These are phyloP conservation scores for Sphaerulina populicola DNA, from an alignment of 2,329 filamentous ascomycete genomes.

Conservation along the genomic window DNA sequence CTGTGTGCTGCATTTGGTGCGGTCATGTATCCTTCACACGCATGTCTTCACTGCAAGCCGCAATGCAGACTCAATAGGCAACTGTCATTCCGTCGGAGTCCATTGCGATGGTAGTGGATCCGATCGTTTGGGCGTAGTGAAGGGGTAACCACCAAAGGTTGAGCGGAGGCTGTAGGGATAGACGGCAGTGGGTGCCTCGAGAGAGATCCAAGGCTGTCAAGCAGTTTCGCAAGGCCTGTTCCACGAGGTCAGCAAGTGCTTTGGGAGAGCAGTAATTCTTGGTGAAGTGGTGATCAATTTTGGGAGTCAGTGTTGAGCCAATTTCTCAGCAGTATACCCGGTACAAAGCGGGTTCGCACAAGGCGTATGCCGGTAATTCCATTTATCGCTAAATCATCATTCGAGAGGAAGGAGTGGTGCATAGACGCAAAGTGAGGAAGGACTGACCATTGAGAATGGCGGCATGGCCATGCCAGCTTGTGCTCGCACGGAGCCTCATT, in stretches of 20 bases:
- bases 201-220: no score
- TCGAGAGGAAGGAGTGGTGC: background rate
- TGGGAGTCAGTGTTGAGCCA: constrained; percentile 8
- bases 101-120: constrained; percentile 21
- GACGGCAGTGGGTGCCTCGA: background rate
- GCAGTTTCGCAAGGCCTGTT: background rate
- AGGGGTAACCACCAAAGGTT: constrained; percentile 25
- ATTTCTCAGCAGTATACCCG: constrained; percentile 14
- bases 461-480: background rate
- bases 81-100: constrained; percentile 18
- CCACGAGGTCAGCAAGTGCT: background rate
- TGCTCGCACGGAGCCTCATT: background rate
- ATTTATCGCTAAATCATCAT: constrained; percentile 24
- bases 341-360: constrained; percentile 9
- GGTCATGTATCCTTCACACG: background rate
- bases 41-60: constrained; percentile 9
- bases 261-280: background rate
- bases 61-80: constrained; percentile 6
- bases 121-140: constrained; percentile 23
- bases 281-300: background rate
- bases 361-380: constrained; percentile 24
- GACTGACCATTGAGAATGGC: background rate
- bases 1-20: constrained; percentile 15
- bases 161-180: constrained; percentile 22
- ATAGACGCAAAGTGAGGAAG: background rate